Evolutionary conservation across 305 asterid species (phyloP).

Genomic region (Solanum hybrid): DNA sequence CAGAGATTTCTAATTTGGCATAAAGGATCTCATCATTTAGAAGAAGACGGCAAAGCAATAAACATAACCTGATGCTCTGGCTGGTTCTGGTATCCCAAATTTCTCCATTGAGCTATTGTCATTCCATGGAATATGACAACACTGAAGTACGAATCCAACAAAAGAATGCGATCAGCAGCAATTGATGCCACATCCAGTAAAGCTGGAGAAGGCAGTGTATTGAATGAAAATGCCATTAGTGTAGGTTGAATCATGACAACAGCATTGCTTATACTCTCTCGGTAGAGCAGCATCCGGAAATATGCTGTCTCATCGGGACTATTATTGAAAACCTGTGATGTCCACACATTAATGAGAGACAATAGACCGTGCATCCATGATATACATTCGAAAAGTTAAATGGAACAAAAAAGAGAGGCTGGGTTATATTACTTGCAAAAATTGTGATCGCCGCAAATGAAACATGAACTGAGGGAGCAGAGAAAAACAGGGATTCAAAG

Average conservation of each 20-base stretch:
- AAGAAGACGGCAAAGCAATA: neutral
- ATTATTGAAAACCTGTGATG: slow-evolving; percentile 74
- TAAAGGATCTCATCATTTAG: neutral
- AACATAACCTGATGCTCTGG: slow-evolving; percentile 64
- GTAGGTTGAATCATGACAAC: slow-evolving; percentile 99
- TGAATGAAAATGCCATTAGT: slow-evolving; percentile 71
- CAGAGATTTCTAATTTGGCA: neutral
- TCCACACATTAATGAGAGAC: neutral
- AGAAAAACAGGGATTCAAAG: slow-evolving; percentile 67
- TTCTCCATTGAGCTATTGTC: slow-evolving; percentile 99
- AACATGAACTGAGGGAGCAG: slow-evolving; percentile 95
- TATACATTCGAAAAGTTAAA: neutral
- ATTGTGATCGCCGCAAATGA: slow-evolving; percentile 93
- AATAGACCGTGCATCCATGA: neutral
- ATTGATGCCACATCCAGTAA: slow-evolving; percentile 89
- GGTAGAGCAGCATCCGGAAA: slow-evolving; percentile 88
- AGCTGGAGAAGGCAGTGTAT: slow-evolving; percentile 84
- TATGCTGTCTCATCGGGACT: slow-evolving; percentile 99
- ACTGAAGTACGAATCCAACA: slow-evolving; percentile 91
- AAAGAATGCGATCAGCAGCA: slow-evolving; percentile 84
- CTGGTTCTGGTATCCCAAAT: slow-evolving; percentile 92
- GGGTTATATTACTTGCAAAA: slow-evolving; percentile 61
- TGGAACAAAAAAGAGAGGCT: neutral
- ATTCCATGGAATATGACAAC: slow-evolving; percentile 93
- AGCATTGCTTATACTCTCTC: slow-evolving; percentile 87